phyloP scores from a whole-genome alignment of 1,284 basidiomycete species.

The Athelia sp. region DNA sequence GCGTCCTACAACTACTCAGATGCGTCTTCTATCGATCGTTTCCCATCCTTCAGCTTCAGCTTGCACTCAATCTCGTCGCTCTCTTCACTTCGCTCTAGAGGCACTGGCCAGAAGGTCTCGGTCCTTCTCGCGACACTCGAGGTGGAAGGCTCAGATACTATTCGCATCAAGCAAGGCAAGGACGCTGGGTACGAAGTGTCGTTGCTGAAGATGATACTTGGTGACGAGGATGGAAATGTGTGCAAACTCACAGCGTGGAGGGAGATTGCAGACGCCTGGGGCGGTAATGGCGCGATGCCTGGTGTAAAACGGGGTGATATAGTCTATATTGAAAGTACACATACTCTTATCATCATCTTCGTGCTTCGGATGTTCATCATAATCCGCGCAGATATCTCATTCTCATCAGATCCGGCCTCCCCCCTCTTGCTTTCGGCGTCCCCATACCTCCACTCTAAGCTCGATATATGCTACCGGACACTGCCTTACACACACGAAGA shows the following conservation, averaged over 20 bases:
- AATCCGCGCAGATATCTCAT: conserved; percentile 47
- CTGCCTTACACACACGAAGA: conserved; percentile 64
- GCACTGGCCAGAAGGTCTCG: conserved; percentile 39
- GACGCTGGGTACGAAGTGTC: conserved; percentile 65
- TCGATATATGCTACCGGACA: conserved; percentile 71
- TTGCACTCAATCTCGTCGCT: conserved; percentile 51
- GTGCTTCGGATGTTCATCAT: too few species aligned
- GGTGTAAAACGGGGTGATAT: conserved; percentile 62
- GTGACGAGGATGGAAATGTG: conserved; percentile 60
- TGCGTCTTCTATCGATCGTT: conserved; percentile 59
- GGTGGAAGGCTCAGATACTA: conserved; percentile 64
- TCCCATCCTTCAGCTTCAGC: conserved; percentile 65
- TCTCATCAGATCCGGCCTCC: conserved; percentile 34
- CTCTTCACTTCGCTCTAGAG: conserved; percentile 19
- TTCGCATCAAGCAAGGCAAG: conserved; percentile 57
- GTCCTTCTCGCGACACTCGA: conserved; percentile 63
- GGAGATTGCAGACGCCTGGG: conserved; percentile 67
- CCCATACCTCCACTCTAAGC: conserved; percentile 49
- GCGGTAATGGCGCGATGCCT: conserved; percentile 34
- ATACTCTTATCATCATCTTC: conserved; percentile 6
- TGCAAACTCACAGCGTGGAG: conserved; percentile 74
- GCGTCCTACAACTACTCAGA: conserved; percentile 52
- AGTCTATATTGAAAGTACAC: conserved; percentile 60
- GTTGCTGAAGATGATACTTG: conserved; percentile 61
- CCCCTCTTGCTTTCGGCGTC: conserved; percentile 56